phyloP scores from a whole-genome alignment of 2,329 filamentous ascomycete species.

The Gnomoniopsis smithogilvyi region DNA sequence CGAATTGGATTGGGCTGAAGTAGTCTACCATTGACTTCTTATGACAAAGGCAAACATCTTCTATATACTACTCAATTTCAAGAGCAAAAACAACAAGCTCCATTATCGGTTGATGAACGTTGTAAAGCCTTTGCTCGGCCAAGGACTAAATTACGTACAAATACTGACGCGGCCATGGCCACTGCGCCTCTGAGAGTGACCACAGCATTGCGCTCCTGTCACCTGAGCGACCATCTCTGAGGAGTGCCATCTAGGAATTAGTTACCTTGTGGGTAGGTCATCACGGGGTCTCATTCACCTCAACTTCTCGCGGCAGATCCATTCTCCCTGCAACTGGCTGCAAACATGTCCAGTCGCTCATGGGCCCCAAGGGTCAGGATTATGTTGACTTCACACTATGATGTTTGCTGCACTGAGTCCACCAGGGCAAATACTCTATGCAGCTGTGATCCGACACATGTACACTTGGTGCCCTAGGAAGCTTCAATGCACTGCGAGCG shows the following conservation, averaged over 20 bases:
- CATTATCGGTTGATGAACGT: neutral
- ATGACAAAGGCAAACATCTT: neutral
- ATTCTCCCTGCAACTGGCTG: neutral
- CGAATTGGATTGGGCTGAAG: neutral
- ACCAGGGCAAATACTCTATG: too few relatives aligned
- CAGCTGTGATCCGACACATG: too few relatives aligned
- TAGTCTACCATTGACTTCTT: neutral
- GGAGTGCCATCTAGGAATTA: too few relatives aligned
- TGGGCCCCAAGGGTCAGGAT: neutral
- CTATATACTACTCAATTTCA: neutral
- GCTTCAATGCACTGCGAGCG: too few relatives aligned
- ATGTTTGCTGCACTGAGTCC: too few relatives aligned
- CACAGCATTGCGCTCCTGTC: neutral
- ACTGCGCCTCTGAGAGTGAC: neutral
- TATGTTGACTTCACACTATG: neutral
- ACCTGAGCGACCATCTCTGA: neutral
- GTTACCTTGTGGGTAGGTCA: neutral
- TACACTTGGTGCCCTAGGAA: too few relatives aligned
- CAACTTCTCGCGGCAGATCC: neutral
- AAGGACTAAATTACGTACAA: neutral
- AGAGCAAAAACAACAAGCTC: too few relatives aligned
- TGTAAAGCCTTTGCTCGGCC: neutral
- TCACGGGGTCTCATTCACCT: neutral
- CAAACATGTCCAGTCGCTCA: neutral
- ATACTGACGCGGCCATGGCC: slow-evolving; percentile 11